Evolutionary conservation across 495 filamentous ascomycete genomes (phyloP), one percentile per base, ranked within the genome.

Genomic region (Podospora pseudopauciseta): DNA sequence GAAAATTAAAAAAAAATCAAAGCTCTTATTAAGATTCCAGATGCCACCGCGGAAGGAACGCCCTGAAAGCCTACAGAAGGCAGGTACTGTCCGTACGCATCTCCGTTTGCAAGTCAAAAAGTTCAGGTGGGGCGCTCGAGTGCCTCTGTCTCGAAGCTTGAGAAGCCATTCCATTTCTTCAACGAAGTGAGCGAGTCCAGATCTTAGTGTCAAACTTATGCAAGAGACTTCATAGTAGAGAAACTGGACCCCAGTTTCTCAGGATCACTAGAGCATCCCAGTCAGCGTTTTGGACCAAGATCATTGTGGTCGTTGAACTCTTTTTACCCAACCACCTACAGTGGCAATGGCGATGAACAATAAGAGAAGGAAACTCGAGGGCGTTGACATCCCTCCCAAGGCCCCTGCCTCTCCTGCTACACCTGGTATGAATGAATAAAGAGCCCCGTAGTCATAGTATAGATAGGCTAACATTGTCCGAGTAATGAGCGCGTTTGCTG

Each of bases 401-500:
- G 6, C 26, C 11, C 26, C 26, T 26, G 44, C 60, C 16, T 69
- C 68, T 58, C 70, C 75, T 58, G 72, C 76, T 66, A 39, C 62
- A 23, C 49, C 39, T 32, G 26, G 64, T 75, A 72, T 62, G 65
- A 30, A 55, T 9, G 30, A 32, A 32, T 7, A 32, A 32, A 5
- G 7, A 13, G 2, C 39, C 15, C 39, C 2, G 15, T 49, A 49
- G 39, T 49, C 15, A 49, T 49, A 11, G 7, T 49, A 16, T 49
- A 13, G 13, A 49, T 49, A 49, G 39, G 44, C 66, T 69, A 27
- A 67, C 69, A 63, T 28, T 44, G 67, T 49, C 49, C 2, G 55
- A 84, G 82, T 72, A 11, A 73, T 85, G 72, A 86, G 84, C 69
- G 84, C 83, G 18, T 82, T 85, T 71, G 82, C 84, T 18, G 80